phyloP scores from a whole-genome alignment of 106 monocot genomes.

The Gastrodia elata region DNA sequence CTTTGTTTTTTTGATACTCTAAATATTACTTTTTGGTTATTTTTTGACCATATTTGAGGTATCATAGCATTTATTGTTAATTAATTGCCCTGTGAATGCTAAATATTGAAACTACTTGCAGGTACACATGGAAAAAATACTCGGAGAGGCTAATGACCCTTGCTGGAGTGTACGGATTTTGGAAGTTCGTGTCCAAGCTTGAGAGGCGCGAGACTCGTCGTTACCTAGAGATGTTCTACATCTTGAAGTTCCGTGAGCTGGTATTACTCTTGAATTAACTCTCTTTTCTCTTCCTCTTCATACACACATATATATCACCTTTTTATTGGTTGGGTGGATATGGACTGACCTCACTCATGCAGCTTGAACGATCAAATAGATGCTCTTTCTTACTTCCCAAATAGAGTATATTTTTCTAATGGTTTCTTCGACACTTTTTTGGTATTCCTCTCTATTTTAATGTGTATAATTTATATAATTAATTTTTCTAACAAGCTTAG shows the following conservation, averaged over 20 bases:
- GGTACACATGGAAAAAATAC: conserved; percentile 97
- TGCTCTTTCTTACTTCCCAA: too few species aligned
- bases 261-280: too few species aligned
- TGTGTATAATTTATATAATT: too few species aligned
- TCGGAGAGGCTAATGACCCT: conserved; percentile 90
- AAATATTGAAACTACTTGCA: conserved; percentile 13
- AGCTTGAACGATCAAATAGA: too few species aligned
- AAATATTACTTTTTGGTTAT: not conserved
- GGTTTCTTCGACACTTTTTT: too few species aligned
- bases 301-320: not conserved
- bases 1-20: too few species aligned
- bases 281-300: not conserved
- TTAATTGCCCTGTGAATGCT: not conserved
- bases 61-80: too few species aligned
- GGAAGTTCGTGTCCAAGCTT: conserved; percentile 90
- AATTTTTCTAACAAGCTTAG: too few species aligned
- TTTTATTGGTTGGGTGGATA: too few species aligned
- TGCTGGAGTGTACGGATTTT: conserved; percentile 89
- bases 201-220: conserved; percentile 86
- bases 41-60: not conserved
- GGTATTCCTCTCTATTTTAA: too few species aligned
- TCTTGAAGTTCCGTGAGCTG: conserved; percentile 81
- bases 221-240: conserved; percentile 96
- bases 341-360: too few species aligned
- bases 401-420: too few species aligned